phyloP scores from a whole-genome alignment of 2,329 filamentous ascomycete species.

The Verticillium dahliae region DNA sequence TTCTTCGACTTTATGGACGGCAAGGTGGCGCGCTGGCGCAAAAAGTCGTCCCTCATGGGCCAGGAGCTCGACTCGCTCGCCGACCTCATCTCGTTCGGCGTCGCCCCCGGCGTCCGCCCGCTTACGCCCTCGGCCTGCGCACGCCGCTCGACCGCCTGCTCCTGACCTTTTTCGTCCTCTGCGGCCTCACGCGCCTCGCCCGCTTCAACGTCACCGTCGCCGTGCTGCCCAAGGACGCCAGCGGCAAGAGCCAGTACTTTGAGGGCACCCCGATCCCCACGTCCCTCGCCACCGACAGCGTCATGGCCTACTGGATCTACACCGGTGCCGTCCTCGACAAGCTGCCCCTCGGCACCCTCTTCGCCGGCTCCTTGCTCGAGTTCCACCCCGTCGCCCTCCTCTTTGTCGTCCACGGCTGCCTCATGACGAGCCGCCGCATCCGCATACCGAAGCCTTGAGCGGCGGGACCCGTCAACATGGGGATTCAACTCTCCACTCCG shows the following conservation, averaged over 20 bases:
- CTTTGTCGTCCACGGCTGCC: constrained; percentile 82
- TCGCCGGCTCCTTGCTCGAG: constrained; percentile 63
- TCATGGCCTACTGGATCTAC: constrained; percentile 88
- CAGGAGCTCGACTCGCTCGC: constrained; percentile 95
- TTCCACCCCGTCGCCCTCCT: constrained; percentile 77
- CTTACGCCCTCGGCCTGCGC: constrained; percentile 83
- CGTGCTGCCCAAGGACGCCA: constrained; percentile 82
- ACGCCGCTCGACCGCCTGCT: constrained; percentile 74
- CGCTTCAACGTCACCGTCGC: constrained; percentile 96
- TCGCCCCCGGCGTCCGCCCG: constrained; percentile 77
- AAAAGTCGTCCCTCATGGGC: constrained; percentile 96
- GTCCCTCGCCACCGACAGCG: constrained; percentile 67
- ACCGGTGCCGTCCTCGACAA: constrained; percentile 72
- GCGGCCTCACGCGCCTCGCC: constrained; percentile 85
- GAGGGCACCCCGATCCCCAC: constrained; percentile 96
- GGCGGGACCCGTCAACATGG: neutral
- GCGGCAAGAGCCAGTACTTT: constrained; percentile 90
- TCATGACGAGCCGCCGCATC: constrained; percentile 94
- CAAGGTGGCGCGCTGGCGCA: constrained; percentile 90
- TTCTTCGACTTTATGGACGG: constrained; percentile 99
- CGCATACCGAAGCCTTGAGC: constrained; percentile 81
- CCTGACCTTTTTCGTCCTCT: constrained; percentile 86
- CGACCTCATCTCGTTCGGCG: constrained; percentile 92
- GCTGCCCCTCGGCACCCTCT: constrained; percentile 69
- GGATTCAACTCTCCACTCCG: neutral